These are phyloP conservation scores for Russula dissimulans DNA, from an alignment of 768 basidiomycete species.

Conservation along the genomic window DNA sequence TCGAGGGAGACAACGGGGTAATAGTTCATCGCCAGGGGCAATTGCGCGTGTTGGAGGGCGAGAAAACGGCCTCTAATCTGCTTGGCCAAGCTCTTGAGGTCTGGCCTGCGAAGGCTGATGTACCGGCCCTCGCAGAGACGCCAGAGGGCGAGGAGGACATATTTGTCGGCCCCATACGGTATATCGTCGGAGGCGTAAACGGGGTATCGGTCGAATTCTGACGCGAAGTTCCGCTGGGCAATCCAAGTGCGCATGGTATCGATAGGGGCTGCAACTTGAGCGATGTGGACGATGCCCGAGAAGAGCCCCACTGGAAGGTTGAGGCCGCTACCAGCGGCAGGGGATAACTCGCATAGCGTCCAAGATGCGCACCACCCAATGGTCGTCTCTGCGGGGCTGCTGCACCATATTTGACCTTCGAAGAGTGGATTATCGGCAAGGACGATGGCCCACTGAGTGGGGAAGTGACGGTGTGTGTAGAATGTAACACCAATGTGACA, in stretches of 20 bases:
- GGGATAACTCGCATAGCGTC: neutral
- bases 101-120: neutral
- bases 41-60: neutral
- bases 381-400: neutral
- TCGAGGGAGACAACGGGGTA: neutral
- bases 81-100: neutral
- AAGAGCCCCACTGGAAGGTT: neutral
- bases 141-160: neutral
- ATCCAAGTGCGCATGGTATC: neutral
- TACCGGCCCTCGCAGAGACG: neutral
- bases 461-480: neutral
- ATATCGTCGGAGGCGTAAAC: neutral
- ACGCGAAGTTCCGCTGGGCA: neutral
- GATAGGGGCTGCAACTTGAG: neutral
- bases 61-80: neutral
- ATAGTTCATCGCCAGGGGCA: neutral
- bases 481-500: slow-evolving; percentile 2
- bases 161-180: neutral
- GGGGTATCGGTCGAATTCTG: neutral
- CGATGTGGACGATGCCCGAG: neutral
- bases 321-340: neutral
- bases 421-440: neutral
- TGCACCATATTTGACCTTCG: neutral
- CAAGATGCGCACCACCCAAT: slow-evolving; percentile 3
- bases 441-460: slow-evolving; percentile 2